These are phyloP conservation scores for Cladophialophora yegresii DNA, from an alignment of 2,329 filamentous ascomycete species.

Conservation along the genomic window DNA sequence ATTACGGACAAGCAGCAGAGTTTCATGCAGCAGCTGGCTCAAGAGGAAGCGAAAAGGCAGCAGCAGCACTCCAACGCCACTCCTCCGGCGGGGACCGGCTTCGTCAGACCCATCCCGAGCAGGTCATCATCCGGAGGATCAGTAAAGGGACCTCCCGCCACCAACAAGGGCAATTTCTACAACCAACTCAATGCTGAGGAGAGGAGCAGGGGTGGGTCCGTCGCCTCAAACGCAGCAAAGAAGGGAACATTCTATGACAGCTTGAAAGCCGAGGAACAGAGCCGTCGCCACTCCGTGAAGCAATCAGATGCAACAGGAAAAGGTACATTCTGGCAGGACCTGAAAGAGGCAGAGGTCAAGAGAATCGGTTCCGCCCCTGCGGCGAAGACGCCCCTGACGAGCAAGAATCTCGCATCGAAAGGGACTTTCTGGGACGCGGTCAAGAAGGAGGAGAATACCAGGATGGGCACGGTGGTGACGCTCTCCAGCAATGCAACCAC, in stretches of 20 bases:
- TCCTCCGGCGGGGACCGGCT: not conserved
- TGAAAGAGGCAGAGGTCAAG: constrained; percentile 17
- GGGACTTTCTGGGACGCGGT: constrained; percentile 33
- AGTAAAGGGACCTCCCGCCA: not conserved
- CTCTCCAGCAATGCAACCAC: constrained; percentile 33
- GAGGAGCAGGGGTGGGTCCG: constrained; percentile 23
- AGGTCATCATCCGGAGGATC: not conserved
- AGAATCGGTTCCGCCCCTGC: not conserved
- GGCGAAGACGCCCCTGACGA: not conserved
- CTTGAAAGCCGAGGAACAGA: constrained; percentile 30
- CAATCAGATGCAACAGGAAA: constrained; percentile 9
- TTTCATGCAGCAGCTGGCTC: constrained; percentile 32
- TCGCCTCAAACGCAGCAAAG: constrained; percentile 15
- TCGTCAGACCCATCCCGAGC: constrained; percentile 7
- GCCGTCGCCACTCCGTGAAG: constrained; percentile 3
- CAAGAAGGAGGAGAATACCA: constrained; percentile 29
- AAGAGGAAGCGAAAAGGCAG: constrained; percentile 31
- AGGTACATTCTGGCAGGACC: constrained; percentile 35
- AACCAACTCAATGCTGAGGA: constrained; percentile 26
- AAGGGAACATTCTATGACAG: constrained; percentile 33
- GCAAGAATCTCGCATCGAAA: constrained; percentile 8
- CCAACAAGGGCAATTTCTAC: constrained; percentile 27
- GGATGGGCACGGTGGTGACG: constrained; percentile 32
- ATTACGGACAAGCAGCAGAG: constrained; percentile 26
- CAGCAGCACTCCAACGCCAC: constrained; percentile 17